These are phyloP conservation scores for Cyclanthera cordifolia DNA, from an alignment of 306 rosid species.

Conservation along the genomic window DNA sequence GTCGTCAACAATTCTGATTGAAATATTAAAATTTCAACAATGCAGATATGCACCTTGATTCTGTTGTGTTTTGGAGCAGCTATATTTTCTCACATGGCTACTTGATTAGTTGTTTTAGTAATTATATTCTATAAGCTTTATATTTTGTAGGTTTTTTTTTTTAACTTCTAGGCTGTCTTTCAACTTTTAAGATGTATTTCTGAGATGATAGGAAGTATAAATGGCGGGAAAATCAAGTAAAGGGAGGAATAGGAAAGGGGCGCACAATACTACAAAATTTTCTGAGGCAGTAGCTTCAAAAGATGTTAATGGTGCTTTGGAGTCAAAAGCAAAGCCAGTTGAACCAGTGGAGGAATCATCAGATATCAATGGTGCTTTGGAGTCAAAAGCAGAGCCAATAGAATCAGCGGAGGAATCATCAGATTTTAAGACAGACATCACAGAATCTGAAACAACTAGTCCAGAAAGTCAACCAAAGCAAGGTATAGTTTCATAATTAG, in stretches of 20 bases:
- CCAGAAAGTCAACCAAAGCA: slow-evolving; percentile 50
- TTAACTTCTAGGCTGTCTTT: slow-evolving; percentile 23
- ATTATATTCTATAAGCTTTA: not conserved
- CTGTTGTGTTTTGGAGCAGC: not conserved
- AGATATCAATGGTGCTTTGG: slow-evolving; percentile 12
- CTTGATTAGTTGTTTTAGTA: too few species aligned
- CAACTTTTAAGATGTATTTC: not conserved
- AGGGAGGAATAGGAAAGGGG: slow-evolving; percentile 51
- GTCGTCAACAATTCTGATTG: too few species aligned
- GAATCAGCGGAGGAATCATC: slow-evolving; percentile 28
- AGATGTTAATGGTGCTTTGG: slow-evolving; percentile 16
- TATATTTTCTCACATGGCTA: not conserved
- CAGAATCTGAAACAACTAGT: slow-evolving; percentile 32
- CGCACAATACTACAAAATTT: slow-evolving; percentile 19
- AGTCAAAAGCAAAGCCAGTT: slow-evolving; percentile 24
- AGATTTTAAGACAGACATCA: slow-evolving; percentile 21
- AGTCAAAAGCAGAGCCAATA: slow-evolving; percentile 24
- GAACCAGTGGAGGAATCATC: slow-evolving; percentile 28
- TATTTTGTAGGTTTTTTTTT: slow-evolving; percentile 15
- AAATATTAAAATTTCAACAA: not conserved
- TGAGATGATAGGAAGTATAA: slow-evolving; percentile 11
- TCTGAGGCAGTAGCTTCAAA: slow-evolving; percentile 23
- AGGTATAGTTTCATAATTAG: slow-evolving; percentile 30
- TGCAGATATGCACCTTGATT: not conserved
- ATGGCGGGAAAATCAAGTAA: slow-evolving; percentile 91